Base-by-base conservation (phyloP, 352 stramenopile species). In the Phytophthora aleatoria region DNA sequence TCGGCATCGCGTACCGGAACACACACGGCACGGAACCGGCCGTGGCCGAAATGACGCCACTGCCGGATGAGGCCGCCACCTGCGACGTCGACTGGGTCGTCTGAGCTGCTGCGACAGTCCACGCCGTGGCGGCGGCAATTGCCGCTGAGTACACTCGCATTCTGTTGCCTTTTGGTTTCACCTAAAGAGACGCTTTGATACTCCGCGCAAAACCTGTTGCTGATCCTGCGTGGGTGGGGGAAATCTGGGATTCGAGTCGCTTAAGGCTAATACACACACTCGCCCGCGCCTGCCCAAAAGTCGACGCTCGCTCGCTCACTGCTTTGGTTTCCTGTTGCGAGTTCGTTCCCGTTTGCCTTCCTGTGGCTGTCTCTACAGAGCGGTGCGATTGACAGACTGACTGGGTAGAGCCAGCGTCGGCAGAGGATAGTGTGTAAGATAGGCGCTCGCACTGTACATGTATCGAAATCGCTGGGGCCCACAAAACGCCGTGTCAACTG, bases 1-100 rank as follows among this genome's bases (percentile, higher is more conserved):
- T 87, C 10, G 78, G 71, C 76, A 87, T 80, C 31, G 76, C 73
- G 50, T 85, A 87, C 13, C 74, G 73, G 57, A 87, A 87, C 1
- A 75, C 60, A 50, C 78, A 87, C 36, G 78, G 76, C n/a, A 82
- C 73, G 3, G 67, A 53, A 3, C 36, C 53, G 11, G 67, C 59
- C 13, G 44, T 58, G 27, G 44, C 33, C 11, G 63, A 54, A 49
- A 69, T 67, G 27, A 35, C 57, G 38, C 50, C 45, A 10, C 56
- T 71, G n/a, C 47, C 80, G 69, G 69, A 92, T 55, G 56, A 91
- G 12, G 65, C 79, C 67, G 30, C 60, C 55, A 59, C 45, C 20
- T 31, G 33, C 8, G 51, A 48, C 26, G 42, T 69, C 8, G 62
- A 28, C 9, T 27, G 57, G 59, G 66, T 77, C 74, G 69, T 77